A percentile compares a stretch with the other conserved stretches of the same genome.
Conservation (phyloP, 2,329 filamentous ascomycete species). For the Parastagonospora avenae region DNA sequence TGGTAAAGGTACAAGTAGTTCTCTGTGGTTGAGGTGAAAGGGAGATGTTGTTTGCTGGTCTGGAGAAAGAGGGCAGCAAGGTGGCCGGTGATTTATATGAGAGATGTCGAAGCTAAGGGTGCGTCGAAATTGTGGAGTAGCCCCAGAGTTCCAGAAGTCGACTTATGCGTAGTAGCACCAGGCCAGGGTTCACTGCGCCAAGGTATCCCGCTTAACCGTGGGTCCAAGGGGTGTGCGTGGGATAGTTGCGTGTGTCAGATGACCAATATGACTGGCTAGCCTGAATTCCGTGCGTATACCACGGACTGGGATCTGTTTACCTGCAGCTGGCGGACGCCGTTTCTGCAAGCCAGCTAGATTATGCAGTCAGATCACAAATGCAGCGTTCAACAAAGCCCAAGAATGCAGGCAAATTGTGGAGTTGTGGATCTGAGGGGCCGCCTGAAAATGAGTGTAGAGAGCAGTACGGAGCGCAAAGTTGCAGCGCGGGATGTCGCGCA, state of each 20-base stretch:
- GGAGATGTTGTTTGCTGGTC: conserved; percentile 9
- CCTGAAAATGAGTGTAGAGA: conserved; percentile 6
- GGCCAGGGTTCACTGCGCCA: conserved; percentile 19
- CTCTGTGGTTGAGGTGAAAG: conserved; percentile 4
- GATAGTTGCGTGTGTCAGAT: conserved; percentile 31
- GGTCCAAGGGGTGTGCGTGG: conserved; percentile 21
- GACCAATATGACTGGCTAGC: conserved; percentile 28
- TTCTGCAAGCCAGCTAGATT: conserved; percentile 16
- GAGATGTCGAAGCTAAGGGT: conserved; percentile 8
- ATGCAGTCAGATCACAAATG: conserved; percentile 1
- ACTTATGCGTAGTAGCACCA: conserved; percentile 9
- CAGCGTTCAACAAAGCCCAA: background rate
- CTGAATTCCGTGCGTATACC: conserved; percentile 13
- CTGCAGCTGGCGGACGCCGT: conserved; percentile 7
- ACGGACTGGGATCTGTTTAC: conserved; percentile 1
- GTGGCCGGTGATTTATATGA: conserved; percentile 24
- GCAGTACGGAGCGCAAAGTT: conserved; percentile 17
- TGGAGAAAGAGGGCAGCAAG: conserved; percentile 5
- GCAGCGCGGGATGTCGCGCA: conserved; percentile 40
- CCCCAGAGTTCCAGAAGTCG: conserved; percentile 7
- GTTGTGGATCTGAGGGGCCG: conserved; percentile 3
- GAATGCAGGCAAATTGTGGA: conserved; percentile 7
- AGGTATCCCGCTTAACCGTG: conserved; percentile 25
- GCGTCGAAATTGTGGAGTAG: conserved; percentile 4
- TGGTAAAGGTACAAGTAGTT: too few species aligned